These are phyloP conservation scores for Cladosporium oxysporum DNA, from an alignment of 2,329 filamentous ascomycete genomes.

Conservation along the genomic window DNA sequence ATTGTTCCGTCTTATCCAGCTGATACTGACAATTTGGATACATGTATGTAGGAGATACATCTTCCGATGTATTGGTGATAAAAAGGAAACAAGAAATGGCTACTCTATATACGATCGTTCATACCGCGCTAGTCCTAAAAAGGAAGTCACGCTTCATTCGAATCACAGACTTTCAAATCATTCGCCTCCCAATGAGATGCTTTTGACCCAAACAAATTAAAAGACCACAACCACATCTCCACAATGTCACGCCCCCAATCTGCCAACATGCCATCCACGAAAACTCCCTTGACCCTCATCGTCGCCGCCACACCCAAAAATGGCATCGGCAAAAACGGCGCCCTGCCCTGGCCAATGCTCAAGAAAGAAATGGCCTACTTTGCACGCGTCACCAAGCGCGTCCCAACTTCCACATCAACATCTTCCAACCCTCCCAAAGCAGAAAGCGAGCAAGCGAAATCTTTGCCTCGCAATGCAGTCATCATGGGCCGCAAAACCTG, in stretches of 20 bases:
- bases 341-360: constrained; percentile 85
- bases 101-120: not conserved
- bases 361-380: constrained; percentile 96
- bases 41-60: no score
- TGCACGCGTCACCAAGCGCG: constrained; percentile 78
- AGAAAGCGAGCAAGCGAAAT: not conserved
- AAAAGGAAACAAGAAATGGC: no score
- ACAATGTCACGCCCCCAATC: not conserved
- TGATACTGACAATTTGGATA: no score
- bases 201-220: not conserved
- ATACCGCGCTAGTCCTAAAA: not conserved
- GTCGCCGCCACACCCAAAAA: constrained; percentile 86
- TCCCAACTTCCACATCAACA: constrained; percentile 54
- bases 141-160: not conserved
- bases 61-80: no score
- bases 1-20: no score
- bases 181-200: not conserved
- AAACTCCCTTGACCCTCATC: constrained; percentile 70
- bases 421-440: constrained; percentile 30
- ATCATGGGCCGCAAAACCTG: constrained; percentile 99
- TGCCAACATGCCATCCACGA: not conserved
- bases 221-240: not conserved
- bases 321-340: constrained; percentile 80
- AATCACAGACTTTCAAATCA: not conserved
- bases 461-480: constrained; percentile 59